Evolutionary conservation across 1,139 yeast genomes (phyloP).

Genomic region (Diutina sp.): DNA sequence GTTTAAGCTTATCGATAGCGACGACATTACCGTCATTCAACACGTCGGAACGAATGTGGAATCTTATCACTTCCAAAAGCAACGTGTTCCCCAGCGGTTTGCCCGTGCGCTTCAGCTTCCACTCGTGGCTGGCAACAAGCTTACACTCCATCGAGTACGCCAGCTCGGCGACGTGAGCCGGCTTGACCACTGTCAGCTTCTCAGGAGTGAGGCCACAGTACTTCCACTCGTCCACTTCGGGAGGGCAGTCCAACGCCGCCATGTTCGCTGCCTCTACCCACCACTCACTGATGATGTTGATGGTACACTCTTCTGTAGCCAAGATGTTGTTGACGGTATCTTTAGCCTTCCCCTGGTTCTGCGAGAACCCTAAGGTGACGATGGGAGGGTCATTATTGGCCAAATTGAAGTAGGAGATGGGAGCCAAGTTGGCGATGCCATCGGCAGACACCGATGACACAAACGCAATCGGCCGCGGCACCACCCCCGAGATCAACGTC

Average conservation of each 20-base stretch:
- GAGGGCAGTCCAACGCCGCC: slow-evolving; percentile 35
- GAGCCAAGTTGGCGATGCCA: slow-evolving; percentile 41
- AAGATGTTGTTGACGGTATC: slow-evolving; percentile 38
- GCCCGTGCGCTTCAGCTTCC: slow-evolving; percentile 29
- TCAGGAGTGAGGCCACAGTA: slow-evolving; percentile 40
- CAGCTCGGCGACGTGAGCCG: slow-evolving; percentile 48
- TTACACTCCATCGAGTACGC: slow-evolving; percentile 50
- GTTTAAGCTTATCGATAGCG: slow-evolving; percentile 36
- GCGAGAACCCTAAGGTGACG: slow-evolving; percentile 36
- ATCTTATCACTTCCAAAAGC: slow-evolving; percentile 42
- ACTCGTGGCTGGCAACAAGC: slow-evolving; percentile 29
- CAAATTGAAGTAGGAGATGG: slow-evolving; percentile 42
- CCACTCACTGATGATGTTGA: slow-evolving; percentile 52
- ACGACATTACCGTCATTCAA: slow-evolving; percentile 24
- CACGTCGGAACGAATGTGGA: slow-evolving; percentile 46
- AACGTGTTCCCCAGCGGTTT: slow-evolving; percentile 26
- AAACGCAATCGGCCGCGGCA: slow-evolving; percentile 52
- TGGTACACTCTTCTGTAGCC: slow-evolving; percentile 42
- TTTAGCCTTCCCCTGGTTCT: slow-evolving; percentile 25
- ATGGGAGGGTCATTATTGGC: slow-evolving; percentile 47
- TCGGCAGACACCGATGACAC: slow-evolving; percentile 30
- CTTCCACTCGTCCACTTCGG: slow-evolving; percentile 41
- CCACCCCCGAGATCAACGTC: slow-evolving; percentile 33
- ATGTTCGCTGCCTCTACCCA: slow-evolving; percentile 51
- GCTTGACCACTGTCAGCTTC: slow-evolving; percentile 30